Conservation (phyloP, 2,329 filamentous ascomycete species). For the Dothidotthia symphoricarpi region DNA sequence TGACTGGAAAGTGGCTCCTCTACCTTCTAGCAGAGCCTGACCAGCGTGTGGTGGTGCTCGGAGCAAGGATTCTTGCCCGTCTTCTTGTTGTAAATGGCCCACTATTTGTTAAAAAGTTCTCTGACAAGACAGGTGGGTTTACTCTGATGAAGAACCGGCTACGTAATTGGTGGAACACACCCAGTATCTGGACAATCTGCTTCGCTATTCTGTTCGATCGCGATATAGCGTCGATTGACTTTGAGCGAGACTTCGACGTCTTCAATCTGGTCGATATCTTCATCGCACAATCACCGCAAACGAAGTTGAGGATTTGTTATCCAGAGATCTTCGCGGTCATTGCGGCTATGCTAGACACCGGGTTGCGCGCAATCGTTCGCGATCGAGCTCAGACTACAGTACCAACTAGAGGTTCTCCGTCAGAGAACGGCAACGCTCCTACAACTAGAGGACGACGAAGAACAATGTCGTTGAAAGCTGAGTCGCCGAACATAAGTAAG, state of each 20-base stretch:
- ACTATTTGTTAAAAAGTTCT: conserved; percentile 80
- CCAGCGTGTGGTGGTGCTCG: conserved; percentile 75
- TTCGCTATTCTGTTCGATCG: conserved; percentile 85
- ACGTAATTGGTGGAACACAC: conserved; percentile 83
- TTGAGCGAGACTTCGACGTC: conserved; percentile 71
- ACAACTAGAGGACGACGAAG: conserved; percentile 51
- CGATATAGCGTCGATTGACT: conserved; percentile 72
- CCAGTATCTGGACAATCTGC: conserved; percentile 81
- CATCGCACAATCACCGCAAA: conserved; percentile 39
- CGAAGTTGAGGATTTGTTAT: conserved; percentile 64
- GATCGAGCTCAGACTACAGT: conserved; percentile 30
- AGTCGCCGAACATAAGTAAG: conserved; percentile 46
- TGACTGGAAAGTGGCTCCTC: conserved; percentile 95
- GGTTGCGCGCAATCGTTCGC: conserved; percentile 57
- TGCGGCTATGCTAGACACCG: conserved; percentile 81
- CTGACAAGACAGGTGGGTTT: conserved; percentile 83
- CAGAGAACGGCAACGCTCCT: conserved; percentile 17
- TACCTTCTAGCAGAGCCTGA: conserved; percentile 88
- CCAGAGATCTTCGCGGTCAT: conserved; percentile 79
- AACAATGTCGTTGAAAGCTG: conserved; percentile 66
- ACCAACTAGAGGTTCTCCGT: conserved; percentile 17
- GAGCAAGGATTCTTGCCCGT: conserved; percentile 77
- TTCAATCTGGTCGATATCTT: conserved; percentile 74
- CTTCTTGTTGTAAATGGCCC: conserved; percentile 80
- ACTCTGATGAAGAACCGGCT: conserved; percentile 78